Base-by-base conservation (phyloP, 2,329 filamentous ascomycete species). In the Trichoderma sp. region DNA sequence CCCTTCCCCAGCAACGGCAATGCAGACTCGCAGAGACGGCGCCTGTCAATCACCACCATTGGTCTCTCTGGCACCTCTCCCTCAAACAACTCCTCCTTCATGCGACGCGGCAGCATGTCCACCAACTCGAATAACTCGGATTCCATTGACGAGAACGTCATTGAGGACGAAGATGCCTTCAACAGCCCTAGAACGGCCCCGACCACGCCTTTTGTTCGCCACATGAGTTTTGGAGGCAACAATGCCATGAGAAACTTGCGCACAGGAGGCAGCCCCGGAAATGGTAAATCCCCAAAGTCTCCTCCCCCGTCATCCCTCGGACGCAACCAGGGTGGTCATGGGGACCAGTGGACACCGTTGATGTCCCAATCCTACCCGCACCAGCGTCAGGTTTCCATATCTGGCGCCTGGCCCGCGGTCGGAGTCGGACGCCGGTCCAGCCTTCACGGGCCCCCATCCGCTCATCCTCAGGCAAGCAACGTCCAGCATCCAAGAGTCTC, bases 191-290 rank as follows among this genome's bases (percentile, higher is more conserved):
- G 88, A 81, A 90, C 89, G 79, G 88, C 89, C 18, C 92, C 94
- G 41, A 89, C 87, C 71, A 94, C 93, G 14, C 94, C 95, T 41
- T 96, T 95, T 82, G 90, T 90, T 76, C 93, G 95, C 79, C 93
- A 95, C 76, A 92, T 98, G 87, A 98, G 95, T 85, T 97, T 98
- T 81, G 95, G 96, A 77, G 93, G 96, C 77, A 93, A 93, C 77
- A 91, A 95, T 83, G 92, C 92, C 84, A 90, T 94, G 80, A 92
- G 92, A 79, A 86, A 86, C 77, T 85, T 82, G 77, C 84, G 87
- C 72, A 85, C 85, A 45, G 88, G 88, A 80, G 87, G 87, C 81
- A 93, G 91, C 82, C 88, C 91, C 82, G 91, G 89, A 81, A 90
- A 90, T 86, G 91, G 90, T 91, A 91, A 89, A 88, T 86, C 79